These are phyloP conservation scores for Chrysanthemum seticuspe DNA, from an alignment of 129 eudicot species.

Conservation along the genomic window DNA sequence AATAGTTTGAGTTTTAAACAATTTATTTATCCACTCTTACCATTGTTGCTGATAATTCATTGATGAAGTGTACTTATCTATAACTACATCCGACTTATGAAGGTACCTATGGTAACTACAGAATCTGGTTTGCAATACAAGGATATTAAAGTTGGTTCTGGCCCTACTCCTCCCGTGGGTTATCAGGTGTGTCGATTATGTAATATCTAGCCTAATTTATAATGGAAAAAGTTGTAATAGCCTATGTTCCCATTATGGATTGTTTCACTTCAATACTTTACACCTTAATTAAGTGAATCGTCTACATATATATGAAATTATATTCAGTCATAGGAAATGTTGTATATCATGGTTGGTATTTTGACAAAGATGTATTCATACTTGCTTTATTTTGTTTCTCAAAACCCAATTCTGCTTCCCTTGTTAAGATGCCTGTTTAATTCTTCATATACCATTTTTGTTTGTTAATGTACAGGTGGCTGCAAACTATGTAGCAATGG, in stretches of 20 bases:
- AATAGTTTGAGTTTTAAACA: constrained; percentile 16
- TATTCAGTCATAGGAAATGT: not conserved
- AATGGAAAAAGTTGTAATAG: not conserved
- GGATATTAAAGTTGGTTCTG: constrained; percentile 86
- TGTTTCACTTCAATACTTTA: not conserved
- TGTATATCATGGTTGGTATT: not conserved
- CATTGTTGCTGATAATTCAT: not conserved
- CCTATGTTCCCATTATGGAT: not conserved
- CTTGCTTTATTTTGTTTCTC: not conserved
- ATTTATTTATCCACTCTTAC: not conserved
- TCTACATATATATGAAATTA: not conserved
- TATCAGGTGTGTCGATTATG: constrained; percentile 61
- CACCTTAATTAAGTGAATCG: not conserved
- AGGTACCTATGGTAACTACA: constrained; percentile 96
- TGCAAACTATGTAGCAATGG: constrained; percentile 98
- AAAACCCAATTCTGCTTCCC: too few relatives aligned
- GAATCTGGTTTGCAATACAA: constrained; percentile 97
- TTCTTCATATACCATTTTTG: not conserved
- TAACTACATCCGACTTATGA: constrained; percentile 22
- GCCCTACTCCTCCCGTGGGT: constrained; percentile 97
- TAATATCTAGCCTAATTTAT: not conserved
- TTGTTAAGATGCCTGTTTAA: not conserved
- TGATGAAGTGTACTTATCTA: constrained; percentile 11
- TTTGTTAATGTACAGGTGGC: constrained; percentile 64
- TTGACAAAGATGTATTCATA: not conserved